These are phyloP conservation scores for Brasilioporus rufonigricans DNA, from an alignment of 768 basidiomycete genomes.

Conservation along the genomic window DNA sequence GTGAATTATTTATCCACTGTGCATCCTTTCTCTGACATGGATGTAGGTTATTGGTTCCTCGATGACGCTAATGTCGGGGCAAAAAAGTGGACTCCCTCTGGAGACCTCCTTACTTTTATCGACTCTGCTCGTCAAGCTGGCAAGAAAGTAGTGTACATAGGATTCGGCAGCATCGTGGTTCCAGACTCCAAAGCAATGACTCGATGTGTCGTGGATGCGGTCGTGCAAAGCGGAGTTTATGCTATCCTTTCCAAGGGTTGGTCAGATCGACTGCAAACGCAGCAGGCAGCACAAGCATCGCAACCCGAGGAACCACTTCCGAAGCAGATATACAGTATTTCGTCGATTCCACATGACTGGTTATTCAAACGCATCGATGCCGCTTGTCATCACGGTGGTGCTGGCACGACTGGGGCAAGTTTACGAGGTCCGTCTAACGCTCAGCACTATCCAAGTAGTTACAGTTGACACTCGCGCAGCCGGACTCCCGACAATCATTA, in stretches of 20 bases:
- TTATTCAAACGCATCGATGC: conserved; percentile 91
- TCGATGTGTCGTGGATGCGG: conserved; percentile 83
- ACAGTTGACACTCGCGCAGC: conserved; percentile 41
- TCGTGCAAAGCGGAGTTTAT: conserved; percentile 80
- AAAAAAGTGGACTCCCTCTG: conserved; percentile 87
- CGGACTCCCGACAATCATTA: conserved; percentile 93
- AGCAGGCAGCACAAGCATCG: conserved; percentile 58
- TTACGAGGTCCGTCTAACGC: conserved; percentile 64
- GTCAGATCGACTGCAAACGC: conserved; percentile 84
- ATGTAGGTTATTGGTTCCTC: conserved; percentile 92
- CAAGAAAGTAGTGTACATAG: conserved; percentile 96
- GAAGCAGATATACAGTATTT: conserved; percentile 77
- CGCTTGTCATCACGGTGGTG: conserved; percentile 98
- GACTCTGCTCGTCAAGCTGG: conserved; percentile 66
- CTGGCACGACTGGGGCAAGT: conserved; percentile 94
- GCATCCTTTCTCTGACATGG: conserved; percentile 5
- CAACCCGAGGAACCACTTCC: conserved; percentile 73
- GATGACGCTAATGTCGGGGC: conserved; percentile 87
- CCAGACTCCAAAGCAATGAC: conserved; percentile 94
- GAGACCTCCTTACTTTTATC: conserved; percentile 79
- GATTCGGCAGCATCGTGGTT: conserved; percentile 96
- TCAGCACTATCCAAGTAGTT: not conserved
- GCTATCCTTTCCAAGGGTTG: conserved; percentile 97
- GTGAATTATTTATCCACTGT: conserved; percentile 36
- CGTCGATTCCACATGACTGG: conserved; percentile 95